Conservation (phyloP, 768 basidiomycete genomes). For the Artomyces pyxidatus region DNA sequence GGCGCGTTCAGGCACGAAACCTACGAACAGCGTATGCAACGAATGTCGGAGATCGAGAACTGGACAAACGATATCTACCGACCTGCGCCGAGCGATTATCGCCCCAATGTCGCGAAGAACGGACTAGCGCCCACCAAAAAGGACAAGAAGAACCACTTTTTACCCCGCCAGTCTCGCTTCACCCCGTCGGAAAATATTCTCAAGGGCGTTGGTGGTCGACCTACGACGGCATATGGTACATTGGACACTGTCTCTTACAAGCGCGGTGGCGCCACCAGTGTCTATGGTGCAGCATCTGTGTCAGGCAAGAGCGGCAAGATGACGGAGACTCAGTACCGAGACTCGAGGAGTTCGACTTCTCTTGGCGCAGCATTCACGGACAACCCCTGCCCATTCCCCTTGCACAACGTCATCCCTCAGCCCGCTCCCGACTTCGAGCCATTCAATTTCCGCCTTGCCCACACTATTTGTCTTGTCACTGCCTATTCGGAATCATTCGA, state of each 20-base stretch:
- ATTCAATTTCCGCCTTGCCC: constrained; percentile 90
- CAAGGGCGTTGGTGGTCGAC: constrained; percentile 44
- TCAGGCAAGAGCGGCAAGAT: constrained; percentile 39
- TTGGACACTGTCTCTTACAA: constrained; percentile 57
- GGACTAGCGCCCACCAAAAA: constrained; percentile 40
- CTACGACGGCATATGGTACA: constrained; percentile 58
- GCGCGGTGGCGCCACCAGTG: constrained; percentile 35
- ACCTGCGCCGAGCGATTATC: constrained; percentile 82
- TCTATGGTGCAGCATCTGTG: constrained; percentile 20
- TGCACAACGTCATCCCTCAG: constrained; percentile 85
- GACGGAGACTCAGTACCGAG: constrained; percentile 63
- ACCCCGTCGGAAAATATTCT: constrained; percentile 61
- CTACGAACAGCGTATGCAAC: constrained; percentile 84
- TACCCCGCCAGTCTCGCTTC: constrained; percentile 66
- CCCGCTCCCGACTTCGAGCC: constrained; percentile 89
- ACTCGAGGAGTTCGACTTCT: constrained; percentile 79
- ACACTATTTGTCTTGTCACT: constrained; percentile 94
- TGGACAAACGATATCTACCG: constrained; percentile 96
- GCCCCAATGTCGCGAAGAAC: constrained; percentile 80
- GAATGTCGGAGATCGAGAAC: constrained; percentile 85
- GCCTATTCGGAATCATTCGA: constrained; percentile 97
- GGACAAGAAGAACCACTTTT: constrained; percentile 47
- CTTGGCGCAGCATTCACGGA: constrained; percentile 54
- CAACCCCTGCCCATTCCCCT: constrained; percentile 86
- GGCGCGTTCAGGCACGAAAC: constrained; percentile 93